A percentile compares a stretch with the other conserved stretches of the same genome.
phyloP scores from a whole-genome alignment of 768 basidiomycete species.

The Coprinopsis strossmayeri region DNA sequence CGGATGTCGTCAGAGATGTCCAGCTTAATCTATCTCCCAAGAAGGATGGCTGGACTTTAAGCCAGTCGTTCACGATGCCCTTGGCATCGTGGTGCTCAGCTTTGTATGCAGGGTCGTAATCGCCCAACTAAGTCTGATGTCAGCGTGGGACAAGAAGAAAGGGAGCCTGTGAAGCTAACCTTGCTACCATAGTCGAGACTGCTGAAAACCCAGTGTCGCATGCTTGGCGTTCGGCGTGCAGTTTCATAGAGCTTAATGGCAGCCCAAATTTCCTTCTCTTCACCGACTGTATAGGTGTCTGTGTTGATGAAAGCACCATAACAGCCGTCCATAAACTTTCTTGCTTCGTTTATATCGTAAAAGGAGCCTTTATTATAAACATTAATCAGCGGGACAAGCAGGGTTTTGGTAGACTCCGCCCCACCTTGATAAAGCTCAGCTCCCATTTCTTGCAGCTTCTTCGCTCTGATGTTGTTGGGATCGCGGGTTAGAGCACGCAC shows the following conservation, averaged over 20 bases:
- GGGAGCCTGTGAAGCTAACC: constrained; percentile 22
- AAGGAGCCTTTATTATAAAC: constrained; percentile 10
- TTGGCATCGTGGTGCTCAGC: constrained; percentile 37
- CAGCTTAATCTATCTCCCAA: constrained; percentile 27
- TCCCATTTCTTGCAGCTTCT: constrained; percentile 27
- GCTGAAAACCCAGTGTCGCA: constrained; percentile 36
- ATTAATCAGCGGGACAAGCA: background rate
- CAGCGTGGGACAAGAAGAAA: no score
- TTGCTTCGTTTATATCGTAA: constrained; percentile 8
- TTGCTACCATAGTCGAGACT: constrained; percentile 35
- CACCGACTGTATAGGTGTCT: constrained; percentile 34
- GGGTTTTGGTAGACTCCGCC: background rate
- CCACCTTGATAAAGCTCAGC: constrained; percentile 34
- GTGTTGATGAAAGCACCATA: constrained; percentile 37
- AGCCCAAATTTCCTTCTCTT: constrained; percentile 30
- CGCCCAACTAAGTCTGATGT: constrained; percentile 15
- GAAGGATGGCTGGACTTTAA: constrained; percentile 28
- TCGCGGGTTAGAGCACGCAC: constrained; percentile 37
- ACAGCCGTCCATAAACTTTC: constrained; percentile 24
- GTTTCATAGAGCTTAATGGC: constrained; percentile 36
- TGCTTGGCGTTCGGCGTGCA: constrained; percentile 24
- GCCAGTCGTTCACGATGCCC: constrained; percentile 32
- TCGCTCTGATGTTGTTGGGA: constrained; percentile 24
- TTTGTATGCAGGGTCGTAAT: constrained; percentile 25
- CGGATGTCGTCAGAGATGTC: constrained; percentile 30